Base-by-base conservation (phyloP, 2,329 filamentous ascomycete genomes). In the Gyromitra esculenta region DNA sequence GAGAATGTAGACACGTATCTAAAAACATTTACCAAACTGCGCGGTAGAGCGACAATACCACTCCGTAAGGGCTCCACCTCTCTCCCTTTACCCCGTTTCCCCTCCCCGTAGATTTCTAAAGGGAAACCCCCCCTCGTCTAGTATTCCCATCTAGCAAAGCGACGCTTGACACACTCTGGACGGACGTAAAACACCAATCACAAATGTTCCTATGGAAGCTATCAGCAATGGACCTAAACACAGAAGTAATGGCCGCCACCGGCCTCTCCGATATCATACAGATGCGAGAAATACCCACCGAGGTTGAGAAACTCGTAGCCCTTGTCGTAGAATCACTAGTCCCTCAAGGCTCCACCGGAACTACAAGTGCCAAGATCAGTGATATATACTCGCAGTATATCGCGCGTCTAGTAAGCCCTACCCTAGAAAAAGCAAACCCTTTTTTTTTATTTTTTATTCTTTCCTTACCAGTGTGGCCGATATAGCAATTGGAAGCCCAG, bases 331-430 rank as follows among this genome's bases (percentile, higher is more conserved):
- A 45, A 5, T 50, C 57, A 8, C 48, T 75, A 15, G 9, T 71
- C 21, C 72, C 72, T 18, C 65, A 69, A 50, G 66, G 71, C 43
- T 70, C 43, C 18, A 75, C 41, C n/a, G 48, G 56, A 37, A 57
- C 65, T 18, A 43, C 37, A 13, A 54, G 56, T 9, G 48, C 31
- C 9, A 57, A 25, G 13, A 63, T 70, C 18, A 56, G 72, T 41
- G 72, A 75, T 50, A 64, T 75, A 54, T 75, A 75, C 18, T 62
- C 72, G 18, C 65, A 75, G 45, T 71, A 71, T 39, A 68, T 75
- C 60, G 66, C 72, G 8, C 48, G 35, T 15, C 21, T 75, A 18
- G 72, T 71, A 43, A 62, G 56, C 41, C 37, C 35, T 43, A 8
- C 15, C 50, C 45, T 21, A 21, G 6, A 21, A 11, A 9, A 7